phyloP scores from a whole-genome alignment of 2,329 filamentous ascomycete genomes.

The Cylindrodendrum hubeiense region DNA sequence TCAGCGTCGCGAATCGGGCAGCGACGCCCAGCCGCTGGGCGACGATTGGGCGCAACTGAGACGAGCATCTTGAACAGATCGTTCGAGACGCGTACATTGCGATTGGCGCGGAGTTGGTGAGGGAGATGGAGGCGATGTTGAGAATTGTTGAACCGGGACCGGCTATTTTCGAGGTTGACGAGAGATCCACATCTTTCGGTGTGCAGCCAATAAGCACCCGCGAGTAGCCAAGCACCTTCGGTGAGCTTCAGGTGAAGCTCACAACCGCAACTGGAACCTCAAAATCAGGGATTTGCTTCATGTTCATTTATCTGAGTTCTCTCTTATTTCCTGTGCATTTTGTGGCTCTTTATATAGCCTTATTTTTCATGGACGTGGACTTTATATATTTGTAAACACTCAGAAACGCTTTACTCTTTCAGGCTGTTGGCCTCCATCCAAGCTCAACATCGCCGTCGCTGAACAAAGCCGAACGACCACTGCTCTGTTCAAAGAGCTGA shows the following conservation, averaged over 20 bases:
- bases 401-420: too few species aligned
- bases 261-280: too few species aligned
- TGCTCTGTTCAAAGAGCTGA: background rate
- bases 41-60: conserved; percentile 40
- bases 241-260: conserved; percentile 10
- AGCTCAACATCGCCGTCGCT: background rate
- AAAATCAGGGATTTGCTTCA: too few species aligned
- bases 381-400: too few species aligned
- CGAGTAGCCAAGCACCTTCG: conserved; percentile 10
- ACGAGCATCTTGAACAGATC: conserved; percentile 52
- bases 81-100: conserved; percentile 52
- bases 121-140: conserved; percentile 20
- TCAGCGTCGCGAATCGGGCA: conserved; percentile 42
- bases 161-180: conserved; percentile 40
- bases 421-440: conserved; percentile 1
- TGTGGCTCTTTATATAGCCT: too few species aligned
- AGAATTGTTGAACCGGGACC: conserved; percentile 23
- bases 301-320: too few species aligned
- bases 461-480: background rate
- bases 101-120: conserved; percentile 20
- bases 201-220: conserved; percentile 34
- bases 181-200: conserved; percentile 16
- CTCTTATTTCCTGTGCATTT: too few species aligned
- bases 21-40: conserved; percentile 33
- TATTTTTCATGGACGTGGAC: too few species aligned